A percentile compares a stretch with the other conserved stretches of the same genome.
Conservation (phyloP, 164 flowering plant genomes). For the Chloranthus sessilifolius region DNA sequence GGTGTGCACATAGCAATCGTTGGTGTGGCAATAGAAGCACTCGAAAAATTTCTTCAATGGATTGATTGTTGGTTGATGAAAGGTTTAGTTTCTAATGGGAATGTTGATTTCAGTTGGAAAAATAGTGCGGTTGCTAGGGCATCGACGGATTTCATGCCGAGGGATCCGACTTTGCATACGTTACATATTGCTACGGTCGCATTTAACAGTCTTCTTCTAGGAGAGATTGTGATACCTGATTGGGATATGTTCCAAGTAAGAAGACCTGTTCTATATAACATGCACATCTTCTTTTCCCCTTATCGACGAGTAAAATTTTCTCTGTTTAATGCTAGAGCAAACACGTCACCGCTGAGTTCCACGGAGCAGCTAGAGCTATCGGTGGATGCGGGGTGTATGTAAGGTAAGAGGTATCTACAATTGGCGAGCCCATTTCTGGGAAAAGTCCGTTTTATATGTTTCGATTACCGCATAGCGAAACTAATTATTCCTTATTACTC, state of each 20-base stretch:
- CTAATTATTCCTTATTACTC: too few relatives aligned
- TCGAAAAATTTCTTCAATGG: too few relatives aligned
- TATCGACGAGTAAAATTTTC: background rate
- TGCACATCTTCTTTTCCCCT: background rate
- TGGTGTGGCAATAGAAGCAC: too few relatives aligned
- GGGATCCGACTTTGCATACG: slow-evolving; percentile 61
- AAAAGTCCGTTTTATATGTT: too few relatives aligned
- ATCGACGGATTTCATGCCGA: slow-evolving; percentile 85
- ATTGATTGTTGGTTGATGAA: too few relatives aligned
- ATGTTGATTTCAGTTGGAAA: slow-evolving; percentile 40
- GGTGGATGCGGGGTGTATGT: slow-evolving; percentile 74
- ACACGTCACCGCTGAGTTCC: slow-evolving; percentile 54
- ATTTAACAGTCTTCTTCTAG: slow-evolving; percentile 69
- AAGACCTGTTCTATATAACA: slow-evolving; percentile 1
- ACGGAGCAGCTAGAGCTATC: slow-evolving; percentile 58
- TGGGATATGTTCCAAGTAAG: slow-evolving; percentile 90
- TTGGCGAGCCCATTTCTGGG: background rate
- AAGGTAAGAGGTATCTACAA: slow-evolving; percentile 31
- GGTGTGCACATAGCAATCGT: too few relatives aligned
- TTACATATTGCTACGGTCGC: slow-evolving; percentile 66
- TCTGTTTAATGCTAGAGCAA: slow-evolving; percentile 36
- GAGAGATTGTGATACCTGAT: slow-evolving; percentile 75
- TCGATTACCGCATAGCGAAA: too few relatives aligned
- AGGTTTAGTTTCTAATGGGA: background rate
- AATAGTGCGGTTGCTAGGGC: slow-evolving; percentile 64